Percentiles rank a stretch among this genome's conserved stretches.
phyloP scores from a whole-genome alignment of 306 rosid species.

The Senna tora region DNA sequence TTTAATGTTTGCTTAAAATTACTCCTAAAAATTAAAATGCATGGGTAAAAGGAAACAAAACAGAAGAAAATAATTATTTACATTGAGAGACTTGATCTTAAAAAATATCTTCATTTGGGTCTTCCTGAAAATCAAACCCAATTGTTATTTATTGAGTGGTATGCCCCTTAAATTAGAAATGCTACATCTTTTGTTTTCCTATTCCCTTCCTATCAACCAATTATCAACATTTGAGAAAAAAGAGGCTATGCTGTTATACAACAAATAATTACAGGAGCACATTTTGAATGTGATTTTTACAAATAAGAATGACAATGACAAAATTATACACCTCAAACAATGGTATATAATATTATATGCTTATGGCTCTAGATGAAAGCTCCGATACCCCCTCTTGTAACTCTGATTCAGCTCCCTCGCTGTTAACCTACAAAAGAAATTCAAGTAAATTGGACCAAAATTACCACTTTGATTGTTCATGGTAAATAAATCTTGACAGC shows the following conservation, averaged over 20 bases:
- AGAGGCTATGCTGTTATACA: conserved; percentile 47
- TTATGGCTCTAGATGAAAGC: conserved; percentile 72
- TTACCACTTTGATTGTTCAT: conserved; percentile 38
- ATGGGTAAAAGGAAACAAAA: no score
- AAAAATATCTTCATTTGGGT: not conserved
- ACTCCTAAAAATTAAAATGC: no score
- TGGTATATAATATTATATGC: conserved; percentile 59
- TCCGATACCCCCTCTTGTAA: conserved; percentile 67
- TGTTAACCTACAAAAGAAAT: conserved; percentile 49
- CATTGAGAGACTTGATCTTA: no score
- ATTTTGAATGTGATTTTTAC: conserved; percentile 52
- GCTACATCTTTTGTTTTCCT: conserved; percentile 22
- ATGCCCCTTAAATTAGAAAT: conserved; percentile 39
- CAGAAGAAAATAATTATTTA: no score
- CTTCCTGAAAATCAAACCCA: conserved; percentile 5
- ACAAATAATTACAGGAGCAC: conserved; percentile 51
- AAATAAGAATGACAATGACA: conserved; percentile 36
- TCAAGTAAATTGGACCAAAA: conserved; percentile 25
- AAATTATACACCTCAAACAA: conserved; percentile 37
- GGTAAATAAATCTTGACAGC: conserved; percentile 43
- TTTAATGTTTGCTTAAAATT: no score
- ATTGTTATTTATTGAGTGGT: conserved; percentile 11
- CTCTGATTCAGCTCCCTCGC: conserved; percentile 52
- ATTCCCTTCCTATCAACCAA: conserved; percentile 22
- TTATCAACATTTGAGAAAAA: conserved; percentile 22